Evolutionary conservation across 164 flowering plant species (phyloP), one percentile per base, ranked within the genome.

Genomic region (Liquidambar formosana): DNA sequence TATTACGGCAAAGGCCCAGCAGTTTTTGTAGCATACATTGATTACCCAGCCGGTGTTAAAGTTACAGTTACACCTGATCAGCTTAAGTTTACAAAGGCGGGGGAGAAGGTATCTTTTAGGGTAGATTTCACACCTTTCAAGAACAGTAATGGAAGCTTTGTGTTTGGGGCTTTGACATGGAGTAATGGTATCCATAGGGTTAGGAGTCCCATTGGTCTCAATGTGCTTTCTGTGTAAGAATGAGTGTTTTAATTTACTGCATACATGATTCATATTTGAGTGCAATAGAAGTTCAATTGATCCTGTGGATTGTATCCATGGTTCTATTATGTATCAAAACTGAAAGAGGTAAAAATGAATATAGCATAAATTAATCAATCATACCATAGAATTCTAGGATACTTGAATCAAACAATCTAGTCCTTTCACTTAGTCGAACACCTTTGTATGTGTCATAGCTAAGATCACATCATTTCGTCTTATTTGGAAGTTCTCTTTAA

Each of bases 81-180:
- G 25, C 86, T 87, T 10, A 65, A 45, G 56, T 85, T 89, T 46
- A 41, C 43, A 15, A 43, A 73, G 26, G 22, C 60, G 16, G 87
- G 93, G 21, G 79, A 85, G 71, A 86, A 85, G 73, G 54, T 46
- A 71, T 43, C 82, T 19, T 86, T 75, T 54, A 76, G 73, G 71
- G 66, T 89, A 26, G 76, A 81, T 48, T 82, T 89, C 38, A 61
- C 22, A 3, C 80, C 86, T 13, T 60, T 57, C 54, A 73, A 61
- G 63, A 72, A 27, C 25, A 79, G 75, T 38, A 76, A 78, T 66
- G 86, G 85, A 65, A 76, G 71, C 67, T 84, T 80, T 76, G 84
- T 80, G n/a, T 84, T 84, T 70, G 86, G 89, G 38, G 72, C 81
- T 11, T 64, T 86, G 75, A 82, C 78, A 53, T 86, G 89, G 86